Percentiles rank a stretch among this genome's conserved stretches.
Evolutionary conservation across 148 eudicot species (phyloP).

Genomic region (Camellia japonica): DNA sequence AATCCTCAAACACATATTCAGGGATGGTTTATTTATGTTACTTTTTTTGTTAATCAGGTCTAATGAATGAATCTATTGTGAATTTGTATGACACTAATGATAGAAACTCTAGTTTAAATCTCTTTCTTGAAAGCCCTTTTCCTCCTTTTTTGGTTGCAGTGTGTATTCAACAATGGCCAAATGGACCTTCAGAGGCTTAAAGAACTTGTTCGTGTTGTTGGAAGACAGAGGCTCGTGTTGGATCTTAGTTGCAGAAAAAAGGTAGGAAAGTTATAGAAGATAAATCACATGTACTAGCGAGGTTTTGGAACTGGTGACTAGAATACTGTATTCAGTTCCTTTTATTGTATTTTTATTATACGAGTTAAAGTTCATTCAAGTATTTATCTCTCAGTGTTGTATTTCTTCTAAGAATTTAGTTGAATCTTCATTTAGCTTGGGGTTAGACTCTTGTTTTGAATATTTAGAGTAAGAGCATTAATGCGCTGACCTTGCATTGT

Average conservation of each 20-base stretch:
- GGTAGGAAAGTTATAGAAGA: constrained; percentile 33
- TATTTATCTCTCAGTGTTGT: not conserved
- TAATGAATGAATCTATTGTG: not conserved
- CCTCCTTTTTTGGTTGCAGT: constrained; percentile 45
- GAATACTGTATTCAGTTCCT: not conserved
- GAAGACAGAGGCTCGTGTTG: constrained; percentile 76
- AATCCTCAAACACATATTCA: not conserved
- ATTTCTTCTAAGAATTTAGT: not conserved
- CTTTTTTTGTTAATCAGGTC: not conserved
- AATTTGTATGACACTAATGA: not conserved
- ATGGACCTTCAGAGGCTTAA: constrained; percentile 87
- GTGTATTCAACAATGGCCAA: constrained; percentile 87
- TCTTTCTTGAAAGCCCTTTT: constrained; percentile 3
- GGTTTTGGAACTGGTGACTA: not conserved
- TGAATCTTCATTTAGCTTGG: not conserved
- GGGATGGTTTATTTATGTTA: not conserved
- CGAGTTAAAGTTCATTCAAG: not conserved
- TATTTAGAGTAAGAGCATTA: not conserved
- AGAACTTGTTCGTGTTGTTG: constrained; percentile 69
- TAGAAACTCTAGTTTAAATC: constrained; percentile 2
- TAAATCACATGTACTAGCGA: not conserved
- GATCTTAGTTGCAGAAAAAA: constrained; percentile 98
- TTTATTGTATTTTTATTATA: not conserved
- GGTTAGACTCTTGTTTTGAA: not conserved
- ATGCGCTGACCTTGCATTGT: not conserved